Conservation (phyloP, 306 rosid species). For the Adenanthera pavonina region DNA sequence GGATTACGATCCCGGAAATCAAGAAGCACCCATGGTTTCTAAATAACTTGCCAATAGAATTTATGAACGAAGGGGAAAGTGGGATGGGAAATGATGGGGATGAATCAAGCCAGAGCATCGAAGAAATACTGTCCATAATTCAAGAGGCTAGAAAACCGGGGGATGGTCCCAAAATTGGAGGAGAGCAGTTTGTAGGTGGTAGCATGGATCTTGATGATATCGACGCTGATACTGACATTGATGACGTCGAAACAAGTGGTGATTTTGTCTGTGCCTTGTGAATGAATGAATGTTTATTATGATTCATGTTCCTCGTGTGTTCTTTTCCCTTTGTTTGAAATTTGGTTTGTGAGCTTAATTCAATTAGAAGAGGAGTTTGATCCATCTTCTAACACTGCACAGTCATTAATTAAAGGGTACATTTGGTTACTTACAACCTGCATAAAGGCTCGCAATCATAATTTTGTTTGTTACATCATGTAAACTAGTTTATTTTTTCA, state of each 20-base stretch:
- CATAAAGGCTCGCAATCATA: too few relatives aligned
- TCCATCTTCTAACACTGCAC: too few relatives aligned
- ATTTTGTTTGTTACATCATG: too few relatives aligned
- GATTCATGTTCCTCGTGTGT: neutral
- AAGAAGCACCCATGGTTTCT: slow-evolving; percentile 9
- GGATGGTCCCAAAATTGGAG: neutral
- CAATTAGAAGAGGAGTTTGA: too few relatives aligned
- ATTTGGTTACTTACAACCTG: too few relatives aligned
- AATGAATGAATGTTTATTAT: too few relatives aligned
- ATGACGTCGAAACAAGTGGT: slow-evolving; percentile 10
- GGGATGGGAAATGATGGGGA: neutral
- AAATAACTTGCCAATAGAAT: neutral
- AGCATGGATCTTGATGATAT: slow-evolving; percentile 28
- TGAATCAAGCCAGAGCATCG: neutral
- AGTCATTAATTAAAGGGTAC: too few relatives aligned
- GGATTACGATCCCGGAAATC: slow-evolving; percentile 17
- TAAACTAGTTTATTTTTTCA: too few relatives aligned
- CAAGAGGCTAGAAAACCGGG: slow-evolving; percentile 22
- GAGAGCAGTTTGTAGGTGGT: neutral
- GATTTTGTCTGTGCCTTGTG: slow-evolving; percentile 17
- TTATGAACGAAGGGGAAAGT: neutral
- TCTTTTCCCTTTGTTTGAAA: too few relatives aligned
- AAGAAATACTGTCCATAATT: slow-evolving; percentile 3
- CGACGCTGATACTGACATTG: slow-evolving; percentile 18
- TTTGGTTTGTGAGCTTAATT: too few relatives aligned